Evolutionary conservation across 2,329 filamentous ascomycete species (phyloP).

Genomic region (Chrysoporthe deuterocubensis): DNA sequence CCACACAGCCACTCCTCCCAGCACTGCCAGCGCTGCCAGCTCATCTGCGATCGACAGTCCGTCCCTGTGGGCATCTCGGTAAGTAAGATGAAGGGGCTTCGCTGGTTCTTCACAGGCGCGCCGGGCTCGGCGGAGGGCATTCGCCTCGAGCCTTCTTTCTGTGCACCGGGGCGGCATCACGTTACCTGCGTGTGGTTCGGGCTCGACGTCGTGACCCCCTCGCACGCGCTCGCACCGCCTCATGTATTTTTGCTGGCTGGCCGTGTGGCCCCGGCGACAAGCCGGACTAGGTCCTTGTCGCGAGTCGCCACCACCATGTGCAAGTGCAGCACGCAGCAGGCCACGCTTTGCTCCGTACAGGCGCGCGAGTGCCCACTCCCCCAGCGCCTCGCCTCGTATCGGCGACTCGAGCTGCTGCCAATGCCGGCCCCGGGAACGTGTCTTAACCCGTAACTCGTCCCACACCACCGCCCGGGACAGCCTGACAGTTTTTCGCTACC

Average conservation of each 20-base stretch:
- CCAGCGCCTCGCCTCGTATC: conserved; percentile 9
- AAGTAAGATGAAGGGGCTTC: conserved; percentile 8
- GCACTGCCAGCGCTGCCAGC: background rate
- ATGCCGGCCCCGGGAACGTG: background rate
- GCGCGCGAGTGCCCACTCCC: background rate
- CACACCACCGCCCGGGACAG: background rate
- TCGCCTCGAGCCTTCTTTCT: background rate
- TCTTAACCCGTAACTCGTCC: background rate
- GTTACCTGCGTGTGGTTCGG: background rate
- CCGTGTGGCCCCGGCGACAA: no score
- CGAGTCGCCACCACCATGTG: background rate
- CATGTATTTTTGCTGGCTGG: background rate
- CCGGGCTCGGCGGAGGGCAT: background rate
- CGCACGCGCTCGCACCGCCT: background rate
- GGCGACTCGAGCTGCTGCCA: conserved; percentile 10
- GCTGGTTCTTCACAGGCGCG: background rate
- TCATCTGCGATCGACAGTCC: conserved; percentile 5
- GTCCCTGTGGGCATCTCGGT: conserved; percentile 12
- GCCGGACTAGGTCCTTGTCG: no score
- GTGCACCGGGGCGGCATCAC: background rate
- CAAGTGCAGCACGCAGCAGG: no score
- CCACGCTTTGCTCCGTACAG: background rate
- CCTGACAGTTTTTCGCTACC: background rate
- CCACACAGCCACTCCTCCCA: conserved; percentile 1
- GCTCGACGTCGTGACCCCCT: background rate